Conservation (phyloP, 208 protist genomes). For the Trypanosoma platydactyli region DNA sequence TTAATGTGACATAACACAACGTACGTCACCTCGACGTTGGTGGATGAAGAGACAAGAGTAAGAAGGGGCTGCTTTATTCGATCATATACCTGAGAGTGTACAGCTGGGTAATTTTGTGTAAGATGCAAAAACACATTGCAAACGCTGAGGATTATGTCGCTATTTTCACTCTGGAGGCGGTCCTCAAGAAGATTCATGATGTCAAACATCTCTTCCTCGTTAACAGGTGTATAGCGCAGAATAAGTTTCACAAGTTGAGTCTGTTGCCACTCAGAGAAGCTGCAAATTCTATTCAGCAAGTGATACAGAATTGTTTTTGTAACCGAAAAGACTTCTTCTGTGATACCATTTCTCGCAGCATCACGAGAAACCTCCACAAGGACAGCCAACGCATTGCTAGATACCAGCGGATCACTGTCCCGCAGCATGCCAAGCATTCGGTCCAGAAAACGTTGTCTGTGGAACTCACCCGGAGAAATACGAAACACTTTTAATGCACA, state of each 20-base stretch:
- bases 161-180: constrained; percentile 83
- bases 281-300: constrained; percentile 75
- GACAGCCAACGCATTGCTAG: constrained; percentile 69
- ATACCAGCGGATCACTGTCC: constrained; percentile 89
- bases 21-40: constrained; percentile 66
- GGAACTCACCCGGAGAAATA: constrained; percentile 52
- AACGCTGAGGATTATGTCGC: constrained; percentile 80
- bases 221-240: constrained; percentile 53
- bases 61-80: constrained; percentile 81
- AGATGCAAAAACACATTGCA: constrained; percentile 86
- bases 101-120: constrained; percentile 73
- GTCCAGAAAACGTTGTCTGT: constrained; percentile 35
- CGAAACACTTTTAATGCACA: constrained; percentile 81
- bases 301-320: constrained; percentile 75
- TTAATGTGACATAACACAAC: constrained; percentile 81
- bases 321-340: constrained; percentile 39
- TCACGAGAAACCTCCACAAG: constrained; percentile 70
- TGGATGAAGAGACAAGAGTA: constrained; percentile 58
- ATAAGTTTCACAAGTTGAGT: constrained; percentile 72
- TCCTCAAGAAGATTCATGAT: constrained; percentile 95
- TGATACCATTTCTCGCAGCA: constrained; percentile 16
- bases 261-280: constrained; percentile 89
- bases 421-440: constrained; percentile 59
- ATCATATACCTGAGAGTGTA: constrained; percentile 78
- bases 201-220: constrained; percentile 88